A percentile compares a stretch with the other conserved stretches of the same genome.
These are phyloP conservation scores for Homolaphlyctis polyrhiza DNA, from an alignment of 371 early-diverging fungal species.

Conservation along the genomic window DNA sequence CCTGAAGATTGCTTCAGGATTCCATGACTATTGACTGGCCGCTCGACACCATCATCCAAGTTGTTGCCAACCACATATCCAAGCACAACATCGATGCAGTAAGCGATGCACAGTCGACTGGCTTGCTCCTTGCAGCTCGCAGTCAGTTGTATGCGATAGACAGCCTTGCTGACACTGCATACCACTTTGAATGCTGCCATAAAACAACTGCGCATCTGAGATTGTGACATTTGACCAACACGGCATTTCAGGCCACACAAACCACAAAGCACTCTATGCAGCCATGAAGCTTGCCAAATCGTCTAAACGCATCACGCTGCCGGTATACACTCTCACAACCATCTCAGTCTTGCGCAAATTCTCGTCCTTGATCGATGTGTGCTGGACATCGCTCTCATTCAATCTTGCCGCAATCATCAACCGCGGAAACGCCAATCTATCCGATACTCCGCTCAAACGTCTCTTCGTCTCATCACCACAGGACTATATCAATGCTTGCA, in stretches of 20 bases:
- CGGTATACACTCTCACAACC: conserved; percentile 56
- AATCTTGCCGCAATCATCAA: background rate
- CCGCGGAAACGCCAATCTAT: background rate
- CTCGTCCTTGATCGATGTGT: conserved; percentile 55
- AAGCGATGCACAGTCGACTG: no score
- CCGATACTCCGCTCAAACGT: no score
- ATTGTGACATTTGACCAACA: conserved; percentile 90
- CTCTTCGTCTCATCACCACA: background rate
- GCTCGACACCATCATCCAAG: background rate
- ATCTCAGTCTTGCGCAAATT: conserved; percentile 74
- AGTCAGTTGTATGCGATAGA: background rate
- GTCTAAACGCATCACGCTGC: conserved; percentile 18
- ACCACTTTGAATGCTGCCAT: background rate
- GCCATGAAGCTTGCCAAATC: conserved; percentile 63
- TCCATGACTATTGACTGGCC: conserved; percentile 1
- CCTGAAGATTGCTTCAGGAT: background rate
- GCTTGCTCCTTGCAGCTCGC: background rate
- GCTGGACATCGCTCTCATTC: background rate
- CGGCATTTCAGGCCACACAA: conserved; percentile 92
- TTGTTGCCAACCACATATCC: background rate
- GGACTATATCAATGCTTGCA: background rate
- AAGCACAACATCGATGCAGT: conserved; percentile 30
- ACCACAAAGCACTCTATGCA: conserved; percentile 80
- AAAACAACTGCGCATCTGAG: conserved; percentile 26
- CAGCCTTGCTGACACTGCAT: background rate